A percentile compares a stretch with the other conserved stretches of the same genome.
phyloP scores from a whole-genome alignment of 805 yeast species.

The Metschnikowia lunata region DNA sequence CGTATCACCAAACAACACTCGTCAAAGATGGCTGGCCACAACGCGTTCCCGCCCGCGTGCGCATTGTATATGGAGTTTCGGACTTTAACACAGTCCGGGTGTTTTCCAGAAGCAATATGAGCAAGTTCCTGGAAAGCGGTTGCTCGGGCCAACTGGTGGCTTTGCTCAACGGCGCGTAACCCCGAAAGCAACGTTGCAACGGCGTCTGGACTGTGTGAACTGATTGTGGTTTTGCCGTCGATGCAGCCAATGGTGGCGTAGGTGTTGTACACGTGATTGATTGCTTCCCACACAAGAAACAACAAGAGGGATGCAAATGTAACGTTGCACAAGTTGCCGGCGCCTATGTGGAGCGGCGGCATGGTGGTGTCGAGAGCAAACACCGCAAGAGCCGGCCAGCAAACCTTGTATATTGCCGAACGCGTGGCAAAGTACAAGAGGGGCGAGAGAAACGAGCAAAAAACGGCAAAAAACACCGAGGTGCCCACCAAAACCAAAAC shows the following conservation, averaged over 20 bases:
- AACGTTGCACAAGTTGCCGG: conserved; percentile 24
- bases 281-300: conserved; percentile 47
- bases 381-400: conserved; percentile 27
- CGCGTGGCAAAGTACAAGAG: conserved; percentile 39
- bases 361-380: conserved; percentile 33
- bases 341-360: conserved; percentile 29
- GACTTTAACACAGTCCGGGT: conserved; percentile 34
- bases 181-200: conserved; percentile 62
- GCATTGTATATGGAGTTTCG: conserved; percentile 53
- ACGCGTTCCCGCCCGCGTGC: conserved; percentile 33
- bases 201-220: conserved; percentile 57
- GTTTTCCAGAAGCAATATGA: conserved; percentile 49
- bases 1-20: conserved; percentile 57
- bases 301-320: conserved; percentile 32
- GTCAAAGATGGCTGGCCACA: conserved; percentile 56
- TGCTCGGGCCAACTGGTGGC: conserved; percentile 35
- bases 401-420: conserved; percentile 36
- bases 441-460: conserved; percentile 31
- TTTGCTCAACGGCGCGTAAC: conserved; percentile 45
- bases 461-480: conserved; percentile 28
- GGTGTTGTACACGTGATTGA: conserved; percentile 56
- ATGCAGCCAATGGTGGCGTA: conserved; percentile 71
- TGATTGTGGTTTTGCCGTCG: conserved; percentile 59
- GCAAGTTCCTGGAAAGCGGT: conserved; percentile 78
- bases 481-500: conserved; percentile 37